phyloP scores from a whole-genome alignment of 441 rosid species.

The Gossypium gossypioides region DNA sequence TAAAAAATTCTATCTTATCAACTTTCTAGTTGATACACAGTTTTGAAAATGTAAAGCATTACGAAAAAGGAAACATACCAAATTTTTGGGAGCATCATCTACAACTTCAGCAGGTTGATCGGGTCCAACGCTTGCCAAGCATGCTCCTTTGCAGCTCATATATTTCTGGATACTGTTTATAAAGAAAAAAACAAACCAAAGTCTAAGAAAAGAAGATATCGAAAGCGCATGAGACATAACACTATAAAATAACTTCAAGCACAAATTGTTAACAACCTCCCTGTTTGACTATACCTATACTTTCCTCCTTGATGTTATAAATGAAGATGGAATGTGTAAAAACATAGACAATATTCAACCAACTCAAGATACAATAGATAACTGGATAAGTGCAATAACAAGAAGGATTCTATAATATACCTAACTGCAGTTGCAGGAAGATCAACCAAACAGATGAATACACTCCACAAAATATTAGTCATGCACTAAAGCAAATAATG shows the following conservation, averaged over 20 bases:
- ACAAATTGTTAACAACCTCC: background rate
- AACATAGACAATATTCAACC: background rate
- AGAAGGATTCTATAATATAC: background rate
- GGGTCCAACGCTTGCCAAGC: constrained; percentile 64
- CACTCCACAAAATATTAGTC: background rate
- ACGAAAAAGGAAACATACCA: constrained; percentile 39
- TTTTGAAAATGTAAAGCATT: background rate
- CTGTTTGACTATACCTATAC: background rate
- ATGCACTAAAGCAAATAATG: background rate
- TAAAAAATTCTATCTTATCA: background rate
- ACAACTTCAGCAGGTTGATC: constrained; percentile 97
- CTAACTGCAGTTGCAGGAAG: background rate
- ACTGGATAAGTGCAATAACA: background rate
- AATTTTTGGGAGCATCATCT: constrained; percentile 69
- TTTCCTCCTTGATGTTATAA: background rate
- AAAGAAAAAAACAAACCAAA: constrained; percentile 9
- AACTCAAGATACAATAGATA: background rate
- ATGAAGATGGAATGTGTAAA: background rate
- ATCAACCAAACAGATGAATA: background rate
- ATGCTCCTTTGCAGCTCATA: constrained; percentile 76
- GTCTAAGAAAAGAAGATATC: background rate
- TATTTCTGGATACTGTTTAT: constrained; percentile 64
- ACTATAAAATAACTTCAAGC: background rate
- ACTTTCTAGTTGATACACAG: background rate
- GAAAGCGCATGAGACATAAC: background rate